These are phyloP conservation scores for Fusarium floridanum DNA, from an alignment of 2,329 filamentous ascomycete species.

Conservation along the genomic window DNA sequence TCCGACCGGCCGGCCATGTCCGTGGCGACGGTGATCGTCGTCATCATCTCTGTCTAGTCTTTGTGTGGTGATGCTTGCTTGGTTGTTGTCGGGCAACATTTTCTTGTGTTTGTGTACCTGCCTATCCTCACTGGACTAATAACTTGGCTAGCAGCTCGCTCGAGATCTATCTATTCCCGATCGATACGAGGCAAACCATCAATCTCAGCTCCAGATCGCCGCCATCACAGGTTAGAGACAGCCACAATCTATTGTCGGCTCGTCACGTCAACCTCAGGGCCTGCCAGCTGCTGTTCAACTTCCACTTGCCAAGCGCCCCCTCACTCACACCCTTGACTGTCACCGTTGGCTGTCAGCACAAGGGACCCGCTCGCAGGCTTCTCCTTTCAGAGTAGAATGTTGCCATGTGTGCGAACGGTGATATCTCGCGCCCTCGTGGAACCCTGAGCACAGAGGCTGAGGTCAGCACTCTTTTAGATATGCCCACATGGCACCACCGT, in stretches of 20 bases:
- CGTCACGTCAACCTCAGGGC: constrained; percentile 18
- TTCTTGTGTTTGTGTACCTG: not conserved
- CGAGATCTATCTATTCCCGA: constrained; percentile 22
- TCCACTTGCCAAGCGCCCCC: constrained; percentile 9
- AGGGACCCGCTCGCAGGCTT: not conserved
- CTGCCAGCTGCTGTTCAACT: constrained; percentile 11
- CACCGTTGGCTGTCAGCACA: constrained; percentile 2
- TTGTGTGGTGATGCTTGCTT: not conserved
- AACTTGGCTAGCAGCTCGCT: not conserved
- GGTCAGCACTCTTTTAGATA: constrained; percentile 32
- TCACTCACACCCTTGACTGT: not conserved
- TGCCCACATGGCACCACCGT: constrained; percentile 22
- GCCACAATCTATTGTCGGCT: constrained; percentile 29
- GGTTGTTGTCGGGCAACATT: not conserved
- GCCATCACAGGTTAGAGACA: not conserved
- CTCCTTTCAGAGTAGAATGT: not conserved
- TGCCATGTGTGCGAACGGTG: constrained; percentile 18
- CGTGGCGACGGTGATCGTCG: constrained; percentile 9
- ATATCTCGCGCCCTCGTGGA: constrained; percentile 12
- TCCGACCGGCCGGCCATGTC: constrained; percentile 24
- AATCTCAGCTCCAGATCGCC: not conserved
- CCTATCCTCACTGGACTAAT: not conserved
- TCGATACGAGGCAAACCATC: constrained; percentile 8
- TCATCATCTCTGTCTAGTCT: constrained; percentile 1
- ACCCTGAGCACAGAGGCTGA: constrained; percentile 13